phyloP scores from a whole-genome alignment of 148 eudicot species.

The Amaranthus hypochondriacus region DNA sequence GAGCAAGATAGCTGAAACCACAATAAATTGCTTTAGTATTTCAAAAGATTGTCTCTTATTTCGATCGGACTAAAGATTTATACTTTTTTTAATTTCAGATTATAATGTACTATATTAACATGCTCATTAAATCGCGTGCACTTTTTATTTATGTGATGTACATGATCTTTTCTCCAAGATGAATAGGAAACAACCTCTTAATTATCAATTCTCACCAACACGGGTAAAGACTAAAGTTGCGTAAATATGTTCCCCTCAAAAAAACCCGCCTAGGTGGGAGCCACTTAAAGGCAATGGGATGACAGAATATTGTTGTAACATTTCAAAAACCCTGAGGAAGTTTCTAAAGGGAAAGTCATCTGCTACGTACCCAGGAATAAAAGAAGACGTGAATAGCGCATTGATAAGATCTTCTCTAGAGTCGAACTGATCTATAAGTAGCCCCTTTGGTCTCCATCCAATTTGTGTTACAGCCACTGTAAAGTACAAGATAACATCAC shows the following conservation, averaged over 20 bases:
- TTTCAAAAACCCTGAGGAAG: background rate
- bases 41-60: background rate
- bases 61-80: no score
- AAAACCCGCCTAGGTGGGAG: no score
- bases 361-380: constrained; percentile 79
- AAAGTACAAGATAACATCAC: constrained; percentile 25
- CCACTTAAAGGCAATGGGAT: no score
- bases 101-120: no score
- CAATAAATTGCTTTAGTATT: constrained; percentile 15
- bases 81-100: no score
- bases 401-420: constrained; percentile 94
- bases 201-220: no score
- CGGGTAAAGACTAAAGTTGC: no score
- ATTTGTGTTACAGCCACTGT: constrained; percentile 95
- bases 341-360: constrained; percentile 1
- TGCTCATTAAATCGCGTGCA: no score
- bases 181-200: no score
- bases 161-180: no score
- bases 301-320: background rate
- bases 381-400: constrained; percentile 91
- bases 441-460: constrained; percentile 92
- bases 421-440: constrained; percentile 91
- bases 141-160: no score
- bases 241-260: no score
- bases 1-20: constrained; percentile 73